phyloP scores from a whole-genome alignment of 805 yeast genomes.

The Candida coleopterorum region DNA sequence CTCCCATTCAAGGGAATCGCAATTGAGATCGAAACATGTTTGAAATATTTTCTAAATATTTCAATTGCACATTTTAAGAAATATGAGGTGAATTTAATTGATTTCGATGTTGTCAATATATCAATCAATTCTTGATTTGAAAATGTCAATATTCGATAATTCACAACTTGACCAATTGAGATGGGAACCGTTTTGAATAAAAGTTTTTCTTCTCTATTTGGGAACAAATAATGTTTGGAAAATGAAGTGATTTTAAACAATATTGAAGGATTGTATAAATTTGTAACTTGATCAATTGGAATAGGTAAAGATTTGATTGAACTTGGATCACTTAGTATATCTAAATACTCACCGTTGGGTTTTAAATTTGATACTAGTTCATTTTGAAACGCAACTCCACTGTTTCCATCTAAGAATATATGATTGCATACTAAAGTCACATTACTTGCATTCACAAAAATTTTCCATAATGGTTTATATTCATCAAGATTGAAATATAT shows the following conservation, averaged over 20 bases:
- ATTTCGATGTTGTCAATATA: slow-evolving; percentile 12
- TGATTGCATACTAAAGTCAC: slow-evolving; percentile 24
- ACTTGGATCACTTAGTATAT: slow-evolving; percentile 3
- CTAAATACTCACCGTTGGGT: slow-evolving; percentile 8
- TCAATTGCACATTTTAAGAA: slow-evolving; percentile 13
- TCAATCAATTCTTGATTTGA: slow-evolving; percentile 8
- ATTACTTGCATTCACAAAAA: slow-evolving; percentile 13
- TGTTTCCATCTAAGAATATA: slow-evolving; percentile 28
- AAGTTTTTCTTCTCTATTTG: slow-evolving; percentile 1
- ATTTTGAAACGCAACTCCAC: slow-evolving; percentile 25
- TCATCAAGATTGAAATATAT: slow-evolving; percentile 7
- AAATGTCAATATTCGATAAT: slow-evolving; percentile 12
- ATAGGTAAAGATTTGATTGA: slow-evolving; percentile 7
- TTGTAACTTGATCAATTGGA: slow-evolving; percentile 9
- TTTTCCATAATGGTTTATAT: slow-evolving; percentile 19
- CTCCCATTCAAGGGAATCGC: slow-evolving; percentile 14
- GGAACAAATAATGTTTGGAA: not conserved
- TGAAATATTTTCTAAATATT: slow-evolving; percentile 9
- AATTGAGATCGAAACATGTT: not conserved
- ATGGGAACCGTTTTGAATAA: slow-evolving; percentile 10
- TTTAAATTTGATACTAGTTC: slow-evolving; percentile 12
- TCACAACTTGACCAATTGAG: slow-evolving; percentile 6
- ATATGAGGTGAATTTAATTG: slow-evolving; percentile 18
- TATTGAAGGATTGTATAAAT: slow-evolving; percentile 8
- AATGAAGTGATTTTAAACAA: slow-evolving; percentile 3